Conservation (phyloP, 2,329 filamentous ascomycete species). For the Chrysosporium queenslandicum region DNA sequence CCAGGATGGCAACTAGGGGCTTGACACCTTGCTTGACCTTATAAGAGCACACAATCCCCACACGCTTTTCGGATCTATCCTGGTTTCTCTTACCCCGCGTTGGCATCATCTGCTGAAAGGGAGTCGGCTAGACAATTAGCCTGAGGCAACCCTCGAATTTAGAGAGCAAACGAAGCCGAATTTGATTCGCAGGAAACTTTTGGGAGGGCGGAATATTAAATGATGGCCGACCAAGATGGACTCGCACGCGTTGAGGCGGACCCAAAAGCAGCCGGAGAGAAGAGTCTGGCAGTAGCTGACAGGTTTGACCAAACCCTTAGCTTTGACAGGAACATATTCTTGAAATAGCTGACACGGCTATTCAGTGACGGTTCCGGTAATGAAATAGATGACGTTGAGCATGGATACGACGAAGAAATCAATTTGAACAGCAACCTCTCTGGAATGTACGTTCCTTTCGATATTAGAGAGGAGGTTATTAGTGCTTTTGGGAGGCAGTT, state of each 20-base stretch:
- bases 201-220: neutral
- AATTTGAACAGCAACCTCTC: slow-evolving; percentile 25
- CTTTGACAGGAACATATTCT: neutral
- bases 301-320: neutral
- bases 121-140: neutral
- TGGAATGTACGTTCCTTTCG: slow-evolving; percentile 21
- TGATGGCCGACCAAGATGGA: neutral
- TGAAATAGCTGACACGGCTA: neutral
- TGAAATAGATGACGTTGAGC: slow-evolving; percentile 17
- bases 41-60: neutral
- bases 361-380: neutral
- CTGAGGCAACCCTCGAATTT: neutral
- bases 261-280: neutral
- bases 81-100: neutral
- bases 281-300: neutral
- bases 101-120: neutral
- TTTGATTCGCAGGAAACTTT: neutral
- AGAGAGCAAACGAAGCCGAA: neutral
- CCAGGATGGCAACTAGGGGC: neutral
- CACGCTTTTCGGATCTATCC: neutral
- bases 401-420: slow-evolving; percentile 20
- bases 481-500: neutral
- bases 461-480: neutral
- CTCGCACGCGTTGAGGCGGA: neutral
- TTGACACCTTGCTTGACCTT: neutral